Base-by-base conservation (phyloP, 129 eudicot species). In the Pittosporum tobira region DNA sequence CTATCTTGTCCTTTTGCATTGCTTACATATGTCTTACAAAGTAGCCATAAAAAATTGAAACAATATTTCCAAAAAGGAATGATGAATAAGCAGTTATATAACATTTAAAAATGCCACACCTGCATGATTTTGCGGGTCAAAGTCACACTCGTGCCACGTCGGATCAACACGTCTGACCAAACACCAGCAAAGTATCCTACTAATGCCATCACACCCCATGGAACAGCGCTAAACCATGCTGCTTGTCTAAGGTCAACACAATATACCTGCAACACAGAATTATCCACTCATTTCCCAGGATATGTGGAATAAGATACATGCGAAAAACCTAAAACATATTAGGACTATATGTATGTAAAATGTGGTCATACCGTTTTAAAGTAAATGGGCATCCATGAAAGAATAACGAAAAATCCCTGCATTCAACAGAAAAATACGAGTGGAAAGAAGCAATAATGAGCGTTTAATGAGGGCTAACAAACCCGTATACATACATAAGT, bases 151-250 rank as follows among this genome's bases (percentile, higher is more conserved):
- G 48, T 50, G 57, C 99, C 96, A 28, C 70, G 61, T 72, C 81
- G 87, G 46, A 91, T 81, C 70, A 87, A 64, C 73, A 71, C 64
- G 65, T 91, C 96, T 40, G 99, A 87, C 81, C 64, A 69, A 61
- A 84, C 96, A 59, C 94, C 99, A 43, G 88, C 96, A 69, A 87
- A 76, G 74, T 91, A 87, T 34, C 99, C 99, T 20, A 75, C 72
- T 4, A 87, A n/a, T 20, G 96, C 99, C 99, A 91, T 91, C 99
- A 87, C 76, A 71, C 88, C 78, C 99, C 99, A 91, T 4, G 99
- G 99, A 68, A 91, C 91, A 81, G 99, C 99, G 66, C 99, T 91
- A 75, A 91, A 91, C 96, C 99, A 91, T 49, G 99, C 99, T 40
- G 99, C 99, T 73, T 84, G 90, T 72, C 91, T 77, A 51, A 91